phyloP scores from a whole-genome alignment of 2,329 filamentous ascomycete species.

The Scedosporium dehoogii region DNA sequence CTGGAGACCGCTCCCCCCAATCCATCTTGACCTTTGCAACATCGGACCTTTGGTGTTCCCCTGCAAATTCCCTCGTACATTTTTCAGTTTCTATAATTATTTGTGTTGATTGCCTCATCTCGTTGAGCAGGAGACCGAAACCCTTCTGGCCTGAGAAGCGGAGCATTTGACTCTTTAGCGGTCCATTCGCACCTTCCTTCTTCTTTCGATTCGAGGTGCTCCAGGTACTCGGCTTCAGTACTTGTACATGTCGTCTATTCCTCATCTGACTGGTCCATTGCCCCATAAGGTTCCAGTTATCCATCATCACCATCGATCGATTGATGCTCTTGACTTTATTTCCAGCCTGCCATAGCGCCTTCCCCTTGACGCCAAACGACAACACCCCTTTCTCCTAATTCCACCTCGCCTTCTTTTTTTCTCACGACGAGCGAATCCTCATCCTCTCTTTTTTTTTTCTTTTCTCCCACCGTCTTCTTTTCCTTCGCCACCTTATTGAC shows the following conservation, averaged over 20 bases:
- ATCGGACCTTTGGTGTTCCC: neutral
- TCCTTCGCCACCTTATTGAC: neutral
- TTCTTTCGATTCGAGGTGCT: neutral
- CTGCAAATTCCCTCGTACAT: neutral
- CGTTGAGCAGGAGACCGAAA: neutral
- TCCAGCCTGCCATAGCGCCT: too few species aligned
- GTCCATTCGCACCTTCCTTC: neutral
- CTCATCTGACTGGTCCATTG: neutral
- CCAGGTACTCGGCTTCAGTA: too few species aligned
- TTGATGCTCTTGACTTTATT: too few species aligned
- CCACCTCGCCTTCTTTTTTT: neutral
- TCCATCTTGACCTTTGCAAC: neutral
- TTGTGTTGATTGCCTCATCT: neutral
- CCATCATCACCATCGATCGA: too few species aligned
- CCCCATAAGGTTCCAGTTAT: too few species aligned
- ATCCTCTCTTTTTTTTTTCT: neutral
- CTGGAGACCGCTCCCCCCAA: neutral
- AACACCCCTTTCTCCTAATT: neutral
- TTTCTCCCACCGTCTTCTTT: neutral
- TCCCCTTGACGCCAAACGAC: too few species aligned
- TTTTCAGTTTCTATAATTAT: neutral
- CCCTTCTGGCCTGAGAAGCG: neutral
- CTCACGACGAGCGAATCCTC: neutral
- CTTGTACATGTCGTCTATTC: neutral
- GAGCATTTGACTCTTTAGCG: neutral